These are phyloP conservation scores for Phyllosticta citrichinensis DNA, from an alignment of 2,329 filamentous ascomycete species.

Conservation along the genomic window DNA sequence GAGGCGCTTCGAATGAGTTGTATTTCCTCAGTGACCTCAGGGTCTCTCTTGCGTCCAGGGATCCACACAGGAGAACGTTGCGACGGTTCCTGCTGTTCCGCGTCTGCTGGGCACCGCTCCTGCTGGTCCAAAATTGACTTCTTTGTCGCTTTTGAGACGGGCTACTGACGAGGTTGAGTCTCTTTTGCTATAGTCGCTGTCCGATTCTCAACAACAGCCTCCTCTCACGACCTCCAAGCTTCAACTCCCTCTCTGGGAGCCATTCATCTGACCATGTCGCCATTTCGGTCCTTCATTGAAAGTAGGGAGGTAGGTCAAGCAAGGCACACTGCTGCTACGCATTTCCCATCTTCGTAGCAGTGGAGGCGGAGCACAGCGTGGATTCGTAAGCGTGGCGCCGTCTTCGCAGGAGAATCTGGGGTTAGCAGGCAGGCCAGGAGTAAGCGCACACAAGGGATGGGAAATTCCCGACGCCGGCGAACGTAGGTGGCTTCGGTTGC, in stretches of 20 bases:
- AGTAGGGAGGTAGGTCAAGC: background rate
- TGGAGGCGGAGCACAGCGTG: background rate
- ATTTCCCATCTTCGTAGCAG: background rate
- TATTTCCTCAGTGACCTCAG: too few relatives aligned
- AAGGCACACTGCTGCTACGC: background rate
- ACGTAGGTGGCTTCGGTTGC: background rate
- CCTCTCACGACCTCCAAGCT: too few relatives aligned
- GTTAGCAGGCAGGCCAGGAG: background rate
- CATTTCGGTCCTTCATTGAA: background rate
- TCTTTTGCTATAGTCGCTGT: too few relatives aligned
- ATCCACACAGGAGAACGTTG: too few relatives aligned
- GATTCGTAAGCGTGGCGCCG: background rate
- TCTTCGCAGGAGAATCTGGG: background rate
- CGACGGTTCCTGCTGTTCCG: too few relatives aligned
- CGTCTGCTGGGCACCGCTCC: too few relatives aligned
- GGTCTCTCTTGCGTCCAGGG: too few relatives aligned
- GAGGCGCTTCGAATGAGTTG: too few relatives aligned
- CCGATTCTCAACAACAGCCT: too few relatives aligned
- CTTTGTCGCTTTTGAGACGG: too few relatives aligned
- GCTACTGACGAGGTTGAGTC: too few relatives aligned
- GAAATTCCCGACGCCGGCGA: background rate
- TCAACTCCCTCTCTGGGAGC: background rate
- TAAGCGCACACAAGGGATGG: background rate
- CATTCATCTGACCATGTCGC: background rate
- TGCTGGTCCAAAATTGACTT: too few relatives aligned